Evolutionary conservation across 331 rosid species (phyloP).

Genomic region (Malus hybrid): DNA sequence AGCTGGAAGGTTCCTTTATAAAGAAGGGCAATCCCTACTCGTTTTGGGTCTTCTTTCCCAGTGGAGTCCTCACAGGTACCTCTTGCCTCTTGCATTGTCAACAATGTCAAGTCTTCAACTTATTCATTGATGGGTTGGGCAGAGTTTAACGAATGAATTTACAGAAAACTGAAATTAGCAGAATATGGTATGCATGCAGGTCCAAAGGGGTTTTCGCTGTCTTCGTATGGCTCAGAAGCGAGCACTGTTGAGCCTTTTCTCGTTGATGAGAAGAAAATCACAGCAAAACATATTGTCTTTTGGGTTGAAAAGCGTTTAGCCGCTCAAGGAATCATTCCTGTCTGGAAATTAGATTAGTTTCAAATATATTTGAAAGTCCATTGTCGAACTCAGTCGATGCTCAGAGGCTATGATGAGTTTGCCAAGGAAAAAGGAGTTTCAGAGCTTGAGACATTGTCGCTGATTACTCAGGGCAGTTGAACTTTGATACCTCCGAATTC

Average conservation of each 20-base stretch:
- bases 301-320: conserved; percentile 99
- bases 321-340: conserved; percentile 93
- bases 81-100: background rate
- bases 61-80: conserved; percentile 61
- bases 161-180: background rate
- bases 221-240: conserved; percentile 63
- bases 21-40: conserved; percentile 55
- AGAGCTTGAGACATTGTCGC: too few relatives aligned
- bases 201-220: conserved; percentile 88
- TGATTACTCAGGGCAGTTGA: background rate
- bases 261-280: conserved; percentile 78
- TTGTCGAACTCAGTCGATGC: too few relatives aligned
- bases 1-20: conserved; percentile 84
- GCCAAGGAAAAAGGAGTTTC: too few relatives aligned
- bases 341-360: conserved; percentile 53
- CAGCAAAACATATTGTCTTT: conserved; percentile 62
- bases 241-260: conserved; percentile 96
- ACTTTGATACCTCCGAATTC: background rate
- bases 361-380: too few relatives aligned
- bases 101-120: background rate
- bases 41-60: conserved; percentile 91
- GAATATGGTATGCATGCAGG: conserved; percentile 33
- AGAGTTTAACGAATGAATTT: background rate
- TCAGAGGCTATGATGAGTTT: too few relatives aligned
- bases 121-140: background rate